A percentile compares a stretch with the other conserved stretches of the same genome.
Conservation (phyloP, 352 stramenopile species). For the Globisporangium camurandrum region DNA sequence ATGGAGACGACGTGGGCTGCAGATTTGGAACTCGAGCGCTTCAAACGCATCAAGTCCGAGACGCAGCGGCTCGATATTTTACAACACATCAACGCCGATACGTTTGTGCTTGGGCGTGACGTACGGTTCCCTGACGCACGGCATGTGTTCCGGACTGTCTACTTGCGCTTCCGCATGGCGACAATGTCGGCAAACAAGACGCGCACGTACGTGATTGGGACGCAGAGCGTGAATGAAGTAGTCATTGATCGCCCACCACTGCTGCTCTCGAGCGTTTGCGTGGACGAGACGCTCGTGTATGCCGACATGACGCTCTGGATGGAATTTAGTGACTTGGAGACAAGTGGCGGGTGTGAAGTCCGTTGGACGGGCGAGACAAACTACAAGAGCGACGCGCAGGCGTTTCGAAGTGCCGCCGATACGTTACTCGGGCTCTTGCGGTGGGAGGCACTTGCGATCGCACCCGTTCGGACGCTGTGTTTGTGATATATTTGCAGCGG, state of each 20-base stretch:
- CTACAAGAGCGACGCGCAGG: conserved; percentile 39
- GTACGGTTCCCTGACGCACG: conserved; percentile 28
- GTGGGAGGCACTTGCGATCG: conserved; percentile 39
- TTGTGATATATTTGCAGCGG: too few species aligned
- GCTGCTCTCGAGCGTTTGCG: conserved; percentile 1
- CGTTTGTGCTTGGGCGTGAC: conserved; percentile 37
- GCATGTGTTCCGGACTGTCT: conserved; percentile 35
- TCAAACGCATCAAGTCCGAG: conserved; percentile 41
- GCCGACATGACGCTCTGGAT: conserved; percentile 36
- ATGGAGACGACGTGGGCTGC: conserved; percentile 36
- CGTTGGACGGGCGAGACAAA: conserved; percentile 41
- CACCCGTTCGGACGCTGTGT: conserved; percentile 16
- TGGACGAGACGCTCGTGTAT: conserved; percentile 23
- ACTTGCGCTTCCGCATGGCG: conserved; percentile 39
- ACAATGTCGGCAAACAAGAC: conserved; percentile 14
- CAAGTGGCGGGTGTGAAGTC: conserved; percentile 30
- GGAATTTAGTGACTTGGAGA: conserved; percentile 29
- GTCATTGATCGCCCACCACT: too few species aligned
- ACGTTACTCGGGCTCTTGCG: conserved; percentile 39
- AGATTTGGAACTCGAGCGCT: conserved; percentile 24
- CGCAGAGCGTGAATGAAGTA: conserved; percentile 39
- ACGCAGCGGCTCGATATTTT: conserved; percentile 38
- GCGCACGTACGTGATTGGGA: conserved; percentile 31
- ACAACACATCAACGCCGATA: conserved; percentile 28
- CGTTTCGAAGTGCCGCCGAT: conserved; percentile 35